A percentile compares a stretch with the other conserved stretches of the same genome.
These are phyloP conservation scores for Phytophthora nicotianae DNA, from an alignment of 352 stramenopile species.

Conservation along the genomic window DNA sequence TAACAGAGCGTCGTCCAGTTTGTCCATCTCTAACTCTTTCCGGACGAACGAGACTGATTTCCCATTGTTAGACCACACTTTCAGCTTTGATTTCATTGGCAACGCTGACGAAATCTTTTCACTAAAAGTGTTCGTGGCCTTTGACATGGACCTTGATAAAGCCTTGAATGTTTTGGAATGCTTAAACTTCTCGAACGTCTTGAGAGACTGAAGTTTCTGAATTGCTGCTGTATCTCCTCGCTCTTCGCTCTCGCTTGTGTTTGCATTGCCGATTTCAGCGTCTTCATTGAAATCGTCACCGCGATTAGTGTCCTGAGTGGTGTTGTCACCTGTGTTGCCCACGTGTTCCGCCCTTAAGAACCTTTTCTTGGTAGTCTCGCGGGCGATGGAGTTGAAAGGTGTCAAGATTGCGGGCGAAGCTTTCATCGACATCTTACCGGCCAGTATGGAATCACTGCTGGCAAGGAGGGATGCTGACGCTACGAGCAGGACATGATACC, in stretches of 20 bases:
- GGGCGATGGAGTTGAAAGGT: neutral
- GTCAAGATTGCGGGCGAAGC: neutral
- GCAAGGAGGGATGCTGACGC: no score
- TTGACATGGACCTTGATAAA: neutral
- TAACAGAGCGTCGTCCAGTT: neutral
- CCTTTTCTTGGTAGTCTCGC: neutral
- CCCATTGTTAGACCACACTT: slow-evolving; percentile 11
- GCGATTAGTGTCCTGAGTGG: no score
- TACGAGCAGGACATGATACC: no score
- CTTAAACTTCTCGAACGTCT: no score
- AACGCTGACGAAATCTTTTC: slow-evolving; percentile 14
- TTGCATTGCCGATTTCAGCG: no score
- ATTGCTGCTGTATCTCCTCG: no score
- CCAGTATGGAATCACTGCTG: neutral
- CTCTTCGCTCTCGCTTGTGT: no score
- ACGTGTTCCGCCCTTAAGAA: slow-evolving; percentile 4
- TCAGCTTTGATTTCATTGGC: neutral
- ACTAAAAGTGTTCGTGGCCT: neutral
- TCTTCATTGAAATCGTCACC: no score
- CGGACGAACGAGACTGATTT: slow-evolving; percentile 17
- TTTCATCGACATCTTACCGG: neutral
- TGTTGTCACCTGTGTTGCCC: neutral
- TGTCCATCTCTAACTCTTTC: slow-evolving; percentile 7
- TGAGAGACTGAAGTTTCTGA: no score
- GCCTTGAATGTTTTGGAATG: neutral